Evolutionary conservation across 495 filamentous ascomycete species (phyloP).

Genomic region (Pyrenula aspistea): DNA sequence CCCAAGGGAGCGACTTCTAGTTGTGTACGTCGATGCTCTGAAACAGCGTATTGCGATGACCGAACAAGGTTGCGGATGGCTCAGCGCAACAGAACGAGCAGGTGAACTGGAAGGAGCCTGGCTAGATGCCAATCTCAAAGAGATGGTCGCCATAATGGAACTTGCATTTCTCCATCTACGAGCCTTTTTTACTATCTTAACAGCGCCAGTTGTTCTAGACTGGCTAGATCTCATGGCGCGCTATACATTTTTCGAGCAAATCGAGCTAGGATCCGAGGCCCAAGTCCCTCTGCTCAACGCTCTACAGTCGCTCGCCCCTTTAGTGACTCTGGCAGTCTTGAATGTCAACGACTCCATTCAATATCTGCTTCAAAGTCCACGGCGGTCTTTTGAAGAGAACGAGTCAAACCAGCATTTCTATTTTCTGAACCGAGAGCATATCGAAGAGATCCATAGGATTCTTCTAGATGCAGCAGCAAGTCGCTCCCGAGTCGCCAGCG

Average conservation of each 20-base stretch:
- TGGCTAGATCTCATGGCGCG: constrained; percentile 66
- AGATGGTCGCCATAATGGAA: constrained; percentile 61
- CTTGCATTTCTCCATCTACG: constrained; percentile 61
- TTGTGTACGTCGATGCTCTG: constrained; percentile 29
- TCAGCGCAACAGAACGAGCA: constrained; percentile 27
- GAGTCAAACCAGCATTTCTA: constrained; percentile 26
- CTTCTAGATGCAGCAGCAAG: constrained; percentile 33
- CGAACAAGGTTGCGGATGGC: constrained; percentile 39
- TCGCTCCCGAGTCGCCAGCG: constrained; percentile 40
- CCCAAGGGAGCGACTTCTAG: neutral
- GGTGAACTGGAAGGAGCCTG: constrained; percentile 49
- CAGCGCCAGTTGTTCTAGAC: constrained; percentile 42
- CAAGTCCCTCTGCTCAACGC: constrained; percentile 41
- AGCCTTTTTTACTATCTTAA: constrained; percentile 37
- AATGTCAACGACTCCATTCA: constrained; percentile 41
- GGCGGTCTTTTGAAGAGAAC: constrained; percentile 6
- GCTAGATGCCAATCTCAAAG: constrained; percentile 48
- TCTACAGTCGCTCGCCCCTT: constrained; percentile 54
- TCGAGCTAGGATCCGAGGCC: constrained; percentile 36
- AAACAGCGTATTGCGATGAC: constrained; percentile 31
- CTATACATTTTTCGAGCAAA: constrained; percentile 49
- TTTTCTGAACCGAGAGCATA: constrained; percentile 45
- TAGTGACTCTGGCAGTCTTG: constrained; percentile 62
- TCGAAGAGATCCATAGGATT: constrained; percentile 53
- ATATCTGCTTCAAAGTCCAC: constrained; percentile 15